A percentile compares a stretch with the other conserved stretches of the same genome.
Evolutionary conservation across 352 stramenopile species (phyloP).

Genomic region (Blastocystis sp.): DNA sequence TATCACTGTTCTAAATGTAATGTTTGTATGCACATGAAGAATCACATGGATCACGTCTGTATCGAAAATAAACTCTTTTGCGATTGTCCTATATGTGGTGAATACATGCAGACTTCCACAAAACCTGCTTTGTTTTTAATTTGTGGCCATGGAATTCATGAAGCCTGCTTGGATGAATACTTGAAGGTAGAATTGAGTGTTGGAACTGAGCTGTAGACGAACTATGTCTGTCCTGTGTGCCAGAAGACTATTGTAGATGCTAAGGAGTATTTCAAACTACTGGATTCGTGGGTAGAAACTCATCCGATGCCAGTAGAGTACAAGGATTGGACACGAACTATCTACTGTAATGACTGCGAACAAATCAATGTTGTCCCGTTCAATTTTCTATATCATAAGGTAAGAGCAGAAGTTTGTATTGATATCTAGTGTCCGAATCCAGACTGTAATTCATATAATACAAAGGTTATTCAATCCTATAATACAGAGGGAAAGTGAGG

Average conservation of each 20-base stretch:
- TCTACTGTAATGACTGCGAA: slow-evolving; percentile 67
- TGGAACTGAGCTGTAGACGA: background rate
- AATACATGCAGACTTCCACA: slow-evolving; percentile 32
- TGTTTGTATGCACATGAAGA: slow-evolving; percentile 36
- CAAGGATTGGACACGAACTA: slow-evolving; percentile 20
- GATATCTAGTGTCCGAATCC: slow-evolving; percentile 41
- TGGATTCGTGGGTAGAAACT: slow-evolving; percentile 15
- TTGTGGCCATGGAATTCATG: slow-evolving; percentile 65
- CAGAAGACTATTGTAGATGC: slow-evolving; percentile 40
- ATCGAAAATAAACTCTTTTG: slow-evolving; percentile 42
- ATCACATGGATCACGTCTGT: slow-evolving; percentile 22
- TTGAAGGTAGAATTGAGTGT: background rate
- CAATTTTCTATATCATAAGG: slow-evolving; percentile 67
- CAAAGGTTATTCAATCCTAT: background rate
- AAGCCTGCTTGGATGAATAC: slow-evolving; percentile 47
- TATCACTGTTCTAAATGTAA: slow-evolving; percentile 64
- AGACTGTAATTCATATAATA: slow-evolving; percentile 50
- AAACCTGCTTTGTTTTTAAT: background rate
- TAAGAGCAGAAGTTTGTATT: background rate
- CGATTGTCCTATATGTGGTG: slow-evolving; percentile 64
- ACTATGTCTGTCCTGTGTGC: slow-evolving; percentile 52
- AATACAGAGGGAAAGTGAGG: background rate
- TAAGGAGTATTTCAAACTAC: background rate
- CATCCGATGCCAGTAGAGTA: slow-evolving; percentile 62
- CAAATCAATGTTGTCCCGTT: slow-evolving; percentile 14